These are phyloP conservation scores for Tubosaeta sp. DNA, from an alignment of 768 basidiomycete species.

Conservation along the genomic window DNA sequence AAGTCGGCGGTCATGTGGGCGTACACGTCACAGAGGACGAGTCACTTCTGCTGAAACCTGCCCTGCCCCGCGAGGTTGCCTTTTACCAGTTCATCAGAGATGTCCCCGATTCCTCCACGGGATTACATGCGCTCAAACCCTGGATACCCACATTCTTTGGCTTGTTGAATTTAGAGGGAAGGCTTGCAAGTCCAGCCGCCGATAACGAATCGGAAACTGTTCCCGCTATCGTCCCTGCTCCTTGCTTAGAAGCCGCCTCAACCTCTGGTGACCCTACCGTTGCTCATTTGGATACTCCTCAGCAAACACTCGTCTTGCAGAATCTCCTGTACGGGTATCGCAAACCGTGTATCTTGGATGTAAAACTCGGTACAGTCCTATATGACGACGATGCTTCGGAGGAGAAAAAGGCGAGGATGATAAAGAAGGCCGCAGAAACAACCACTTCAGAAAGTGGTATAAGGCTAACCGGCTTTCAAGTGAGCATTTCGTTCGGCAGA, in stretches of 20 bases:
- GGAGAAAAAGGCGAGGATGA: constrained; percentile 80
- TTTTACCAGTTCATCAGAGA: constrained; percentile 62
- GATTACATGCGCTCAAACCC: constrained; percentile 35
- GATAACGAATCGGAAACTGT: neutral
- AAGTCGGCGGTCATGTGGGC: constrained; percentile 81
- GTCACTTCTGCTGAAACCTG: constrained; percentile 78
- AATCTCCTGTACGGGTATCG: constrained; percentile 72
- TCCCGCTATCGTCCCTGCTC: constrained; percentile 22
- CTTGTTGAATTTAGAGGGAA: constrained; percentile 68
- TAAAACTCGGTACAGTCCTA: constrained; percentile 91
- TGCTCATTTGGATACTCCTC: neutral
- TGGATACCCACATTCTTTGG: constrained; percentile 80
- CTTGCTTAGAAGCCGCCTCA: constrained; percentile 46
- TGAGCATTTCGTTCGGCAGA: constrained; percentile 32
- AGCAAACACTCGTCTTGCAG: constrained; percentile 79
- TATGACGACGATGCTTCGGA: constrained; percentile 63
- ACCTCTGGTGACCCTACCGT: neutral
- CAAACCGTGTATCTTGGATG: constrained; percentile 84
- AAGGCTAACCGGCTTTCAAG: constrained; percentile 88
- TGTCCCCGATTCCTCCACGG: constrained; percentile 24
- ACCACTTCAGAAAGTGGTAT: constrained; percentile 77
- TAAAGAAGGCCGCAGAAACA: constrained; percentile 58
- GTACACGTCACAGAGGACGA: constrained; percentile 69
- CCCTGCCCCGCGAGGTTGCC: constrained; percentile 54
- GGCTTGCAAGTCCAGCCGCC: constrained; percentile 14